A percentile compares a stretch with the other conserved stretches of the same genome.
Conservation (phyloP, 2,329 filamentous ascomycete species). For the Arthrinium phaeospermum region DNA sequence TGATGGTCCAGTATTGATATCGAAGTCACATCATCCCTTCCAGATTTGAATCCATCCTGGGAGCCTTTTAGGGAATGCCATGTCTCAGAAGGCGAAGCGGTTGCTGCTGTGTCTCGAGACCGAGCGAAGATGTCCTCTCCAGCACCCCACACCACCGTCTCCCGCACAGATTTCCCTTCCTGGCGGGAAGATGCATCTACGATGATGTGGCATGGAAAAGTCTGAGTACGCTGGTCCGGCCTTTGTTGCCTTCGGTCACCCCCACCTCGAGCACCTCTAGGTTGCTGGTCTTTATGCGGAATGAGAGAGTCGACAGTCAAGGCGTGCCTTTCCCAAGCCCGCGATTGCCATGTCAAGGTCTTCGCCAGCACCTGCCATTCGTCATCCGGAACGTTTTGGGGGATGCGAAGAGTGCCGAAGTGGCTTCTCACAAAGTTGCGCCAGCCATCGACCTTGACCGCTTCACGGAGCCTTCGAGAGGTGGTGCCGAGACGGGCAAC, state of each 20-base stretch:
- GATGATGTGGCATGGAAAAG: conserved; percentile 51
- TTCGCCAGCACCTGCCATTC: conserved; percentile 49
- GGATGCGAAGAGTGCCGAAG: conserved; percentile 49
- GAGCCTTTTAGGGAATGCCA: conserved; percentile 49
- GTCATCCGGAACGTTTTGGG: conserved; percentile 28
- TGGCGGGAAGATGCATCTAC: conserved; percentile 50
- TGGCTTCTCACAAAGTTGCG: conserved; percentile 51
- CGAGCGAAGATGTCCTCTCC: conserved; percentile 57
- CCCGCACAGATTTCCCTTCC: conserved; percentile 40
- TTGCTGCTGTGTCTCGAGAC: conserved; percentile 37
- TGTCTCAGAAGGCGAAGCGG: conserved; percentile 24
- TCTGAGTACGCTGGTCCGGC: conserved; percentile 36
- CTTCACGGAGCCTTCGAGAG: conserved; percentile 45
- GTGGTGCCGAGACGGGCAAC: conserved; percentile 48
- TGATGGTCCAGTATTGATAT: conserved; percentile 49
- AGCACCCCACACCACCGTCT: conserved; percentile 56
- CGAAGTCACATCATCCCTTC: conserved; percentile 56
- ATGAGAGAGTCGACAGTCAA: conserved; percentile 36
- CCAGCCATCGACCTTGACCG: conserved; percentile 54
- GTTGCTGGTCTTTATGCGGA: conserved; percentile 28
- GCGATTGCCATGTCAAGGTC: conserved; percentile 55
- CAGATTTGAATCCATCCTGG: conserved; percentile 46
- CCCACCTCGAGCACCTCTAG: conserved; percentile 26
- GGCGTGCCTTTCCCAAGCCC: conserved; percentile 58
- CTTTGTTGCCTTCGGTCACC: conserved; percentile 22